phyloP scores from a whole-genome alignment of 2,329 filamentous ascomycete species.

The Endoconidiophora laricicola region DNA sequence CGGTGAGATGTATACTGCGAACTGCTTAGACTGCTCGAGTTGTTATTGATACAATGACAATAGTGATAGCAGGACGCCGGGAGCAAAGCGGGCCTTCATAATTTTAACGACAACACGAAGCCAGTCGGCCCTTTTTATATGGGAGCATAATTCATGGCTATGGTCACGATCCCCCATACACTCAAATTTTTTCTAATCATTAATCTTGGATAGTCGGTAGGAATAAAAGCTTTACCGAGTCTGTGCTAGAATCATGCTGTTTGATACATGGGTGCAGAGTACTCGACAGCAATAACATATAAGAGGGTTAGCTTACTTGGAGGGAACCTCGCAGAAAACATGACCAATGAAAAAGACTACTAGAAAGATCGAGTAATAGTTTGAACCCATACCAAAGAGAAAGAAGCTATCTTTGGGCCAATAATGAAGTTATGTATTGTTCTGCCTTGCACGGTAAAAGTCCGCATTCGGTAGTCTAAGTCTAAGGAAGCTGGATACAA shows the following conservation, averaged over 20 bases:
- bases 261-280: not conserved
- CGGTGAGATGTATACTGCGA: not conserved
- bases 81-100: not conserved
- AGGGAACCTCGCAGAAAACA: not conserved
- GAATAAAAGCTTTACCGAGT: not conserved
- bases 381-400: constrained; percentile 10
- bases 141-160: not conserved
- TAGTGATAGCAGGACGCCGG: not conserved
- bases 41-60: not conserved
- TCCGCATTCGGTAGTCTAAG: too few relatives aligned
- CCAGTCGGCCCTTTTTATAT: not conserved
- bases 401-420: too few relatives aligned
- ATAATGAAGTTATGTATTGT: too few relatives aligned
- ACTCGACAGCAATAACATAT: not conserved
- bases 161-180: not conserved
- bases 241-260: not conserved
- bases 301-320: not conserved
- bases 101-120: not conserved
- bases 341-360: not conserved
- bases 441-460: too few relatives aligned
- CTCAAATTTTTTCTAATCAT: not conserved
- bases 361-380: not conserved
- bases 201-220: not conserved
- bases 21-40: not conserved
- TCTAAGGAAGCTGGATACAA: too few relatives aligned